Evolutionary conservation across 1,139 yeast genomes (phyloP).

Genomic region (Hansenula anomala): DNA sequence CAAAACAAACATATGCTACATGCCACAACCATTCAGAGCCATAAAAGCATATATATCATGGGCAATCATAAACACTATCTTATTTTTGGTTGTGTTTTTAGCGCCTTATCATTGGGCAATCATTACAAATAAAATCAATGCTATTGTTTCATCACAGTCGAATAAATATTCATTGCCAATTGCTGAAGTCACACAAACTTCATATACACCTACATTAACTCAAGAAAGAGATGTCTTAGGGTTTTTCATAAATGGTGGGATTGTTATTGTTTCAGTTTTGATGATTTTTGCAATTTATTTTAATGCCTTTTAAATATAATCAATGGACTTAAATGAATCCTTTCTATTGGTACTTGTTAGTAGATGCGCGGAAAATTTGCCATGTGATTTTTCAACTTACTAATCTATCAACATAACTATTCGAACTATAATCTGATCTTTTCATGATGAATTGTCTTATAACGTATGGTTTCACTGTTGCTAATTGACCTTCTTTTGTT

Average conservation of each 20-base stretch:
- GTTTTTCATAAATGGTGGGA: slow-evolving; percentile 7
- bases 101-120: slow-evolving; percentile 15
- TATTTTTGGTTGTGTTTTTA: slow-evolving; percentile 12
- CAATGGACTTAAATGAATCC: background rate
- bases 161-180: slow-evolving; percentile 13
- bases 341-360: background rate
- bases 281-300: slow-evolving; percentile 15
- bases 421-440: slow-evolving; percentile 57
- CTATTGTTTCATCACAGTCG: background rate
- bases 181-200: slow-evolving; percentile 14
- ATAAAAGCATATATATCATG: slow-evolving; percentile 32
- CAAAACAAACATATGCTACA: slow-evolving; percentile 57
- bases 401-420: slow-evolving; percentile 45
- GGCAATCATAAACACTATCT: slow-evolving; percentile 13
- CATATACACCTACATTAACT: slow-evolving; percentile 1
- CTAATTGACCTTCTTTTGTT: slow-evolving; percentile 77
- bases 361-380: too few relatives aligned
- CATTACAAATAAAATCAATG: background rate
- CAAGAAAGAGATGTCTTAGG: slow-evolving; percentile 10
- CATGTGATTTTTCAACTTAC: slow-evolving; percentile 14
- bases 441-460: slow-evolving; percentile 67
- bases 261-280: slow-evolving; percentile 10
- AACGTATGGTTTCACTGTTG: slow-evolving; percentile 59
- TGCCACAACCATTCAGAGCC: slow-evolving; percentile 67
- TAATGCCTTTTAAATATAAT: slow-evolving; percentile 12